Conservation (phyloP, 495 filamentous ascomycete species). For the Margaritispora aquatica region DNA sequence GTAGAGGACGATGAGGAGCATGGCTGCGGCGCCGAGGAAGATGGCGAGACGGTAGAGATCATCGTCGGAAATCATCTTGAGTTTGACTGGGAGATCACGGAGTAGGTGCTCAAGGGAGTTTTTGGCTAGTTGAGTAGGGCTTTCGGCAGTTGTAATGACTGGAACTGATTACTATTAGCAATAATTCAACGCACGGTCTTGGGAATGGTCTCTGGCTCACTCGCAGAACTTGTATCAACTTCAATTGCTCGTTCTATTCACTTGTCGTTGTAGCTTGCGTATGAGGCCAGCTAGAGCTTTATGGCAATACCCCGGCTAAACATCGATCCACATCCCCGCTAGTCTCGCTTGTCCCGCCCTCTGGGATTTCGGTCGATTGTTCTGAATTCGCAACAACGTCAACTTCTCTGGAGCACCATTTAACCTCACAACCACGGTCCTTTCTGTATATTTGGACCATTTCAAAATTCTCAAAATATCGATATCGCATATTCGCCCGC, state of each 20-base stretch:
- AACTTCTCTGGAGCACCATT: constrained; percentile 15
- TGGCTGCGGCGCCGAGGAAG: constrained; percentile 84
- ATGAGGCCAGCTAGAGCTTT: constrained; percentile 21
- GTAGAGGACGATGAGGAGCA: constrained; percentile 93
- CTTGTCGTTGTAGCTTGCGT: constrained; percentile 7
- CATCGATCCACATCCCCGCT: constrained; percentile 3
- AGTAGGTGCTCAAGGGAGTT: background rate
- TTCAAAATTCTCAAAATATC: background rate
- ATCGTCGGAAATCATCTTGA: constrained; percentile 77
- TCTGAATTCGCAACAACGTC: constrained; percentile 1
- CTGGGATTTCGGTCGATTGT: constrained; percentile 15
- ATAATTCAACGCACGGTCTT: background rate
- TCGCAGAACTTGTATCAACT: background rate
- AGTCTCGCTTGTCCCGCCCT: constrained; percentile 18
- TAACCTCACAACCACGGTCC: constrained; percentile 18
- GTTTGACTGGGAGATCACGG: background rate
- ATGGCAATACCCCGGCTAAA: background rate
- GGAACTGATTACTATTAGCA: background rate
- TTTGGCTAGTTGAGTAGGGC: no score
- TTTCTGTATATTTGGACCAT: constrained; percentile 17
- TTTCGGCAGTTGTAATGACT: background rate
- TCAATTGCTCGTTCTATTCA: constrained; percentile 11
- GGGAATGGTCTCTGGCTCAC: background rate
- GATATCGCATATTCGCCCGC: background rate
- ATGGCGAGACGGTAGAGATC: constrained; percentile 82